phyloP scores from a whole-genome alignment of 208 protist genomes.

The Leishmania martiniquensis region DNA sequence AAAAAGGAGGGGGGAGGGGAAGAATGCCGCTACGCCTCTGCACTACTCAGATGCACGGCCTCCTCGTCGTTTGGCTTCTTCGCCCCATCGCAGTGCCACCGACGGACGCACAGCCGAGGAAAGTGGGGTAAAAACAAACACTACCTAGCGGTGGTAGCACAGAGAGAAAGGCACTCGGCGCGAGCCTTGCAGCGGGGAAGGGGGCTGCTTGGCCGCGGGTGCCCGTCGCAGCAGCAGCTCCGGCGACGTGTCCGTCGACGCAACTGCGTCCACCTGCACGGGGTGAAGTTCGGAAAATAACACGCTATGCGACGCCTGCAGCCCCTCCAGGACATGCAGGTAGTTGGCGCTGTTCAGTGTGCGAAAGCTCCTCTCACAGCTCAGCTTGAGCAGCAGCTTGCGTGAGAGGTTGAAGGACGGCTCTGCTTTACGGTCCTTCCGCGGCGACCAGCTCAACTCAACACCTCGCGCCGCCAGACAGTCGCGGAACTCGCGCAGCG shows the following conservation, averaged over 20 bases:
- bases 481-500: constrained; percentile 43
- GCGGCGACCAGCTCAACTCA: background rate
- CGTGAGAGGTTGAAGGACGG: constrained; percentile 8
- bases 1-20: background rate
- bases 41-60: background rate
- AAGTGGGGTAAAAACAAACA: constrained; percentile 2
- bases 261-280: constrained; percentile 25
- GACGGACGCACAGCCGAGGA: background rate
- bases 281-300: constrained; percentile 45
- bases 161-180: background rate
- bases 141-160: background rate
- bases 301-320: constrained; percentile 27
- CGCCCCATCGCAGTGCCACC: background rate
- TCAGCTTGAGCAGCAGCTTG: constrained; percentile 13
- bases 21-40: background rate
- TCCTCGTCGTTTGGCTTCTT: background rate
- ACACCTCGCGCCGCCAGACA: constrained; percentile 17
- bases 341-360: constrained; percentile 71
- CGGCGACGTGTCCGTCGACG: background rate
- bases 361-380: constrained; percentile 36
- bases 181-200: background rate
- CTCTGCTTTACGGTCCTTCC: constrained; percentile 4
- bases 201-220: background rate
- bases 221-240: constrained; percentile 12
- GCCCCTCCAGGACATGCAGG: constrained; percentile 39